phyloP scores from a whole-genome alignment of 768 basidiomycete species.

The Pholiota molesta region DNA sequence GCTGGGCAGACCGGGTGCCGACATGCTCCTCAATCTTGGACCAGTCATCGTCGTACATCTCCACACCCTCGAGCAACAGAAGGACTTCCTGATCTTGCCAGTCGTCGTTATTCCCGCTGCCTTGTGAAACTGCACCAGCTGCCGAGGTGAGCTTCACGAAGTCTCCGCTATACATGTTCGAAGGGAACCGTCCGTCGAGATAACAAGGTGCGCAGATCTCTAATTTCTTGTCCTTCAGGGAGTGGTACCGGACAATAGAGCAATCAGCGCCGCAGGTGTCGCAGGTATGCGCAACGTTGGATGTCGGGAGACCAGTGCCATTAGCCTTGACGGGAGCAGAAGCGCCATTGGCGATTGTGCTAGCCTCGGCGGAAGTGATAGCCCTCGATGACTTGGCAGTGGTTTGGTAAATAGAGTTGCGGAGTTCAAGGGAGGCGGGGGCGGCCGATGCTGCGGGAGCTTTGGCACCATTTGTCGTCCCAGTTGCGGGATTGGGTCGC shows the following conservation, averaged over 20 bases:
- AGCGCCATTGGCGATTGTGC: slow-evolving; percentile 59
- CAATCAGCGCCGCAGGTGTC: slow-evolving; percentile 97
- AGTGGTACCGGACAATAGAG: slow-evolving; percentile 86
- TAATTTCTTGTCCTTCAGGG: slow-evolving; percentile 89
- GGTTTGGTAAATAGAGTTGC: slow-evolving; percentile 86
- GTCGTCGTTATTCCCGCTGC: slow-evolving; percentile 52
- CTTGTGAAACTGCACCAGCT: slow-evolving; percentile 40
- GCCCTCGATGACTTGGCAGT: slow-evolving; percentile 81
- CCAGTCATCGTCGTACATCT: slow-evolving; percentile 99
- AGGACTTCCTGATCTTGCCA: slow-evolving; percentile 94
- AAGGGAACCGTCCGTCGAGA: slow-evolving; percentile 95
- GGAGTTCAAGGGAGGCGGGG: slow-evolving; percentile 84
- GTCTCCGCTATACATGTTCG: slow-evolving; percentile 94
- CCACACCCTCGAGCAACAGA: slow-evolving; percentile 90
- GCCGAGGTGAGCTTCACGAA: slow-evolving; percentile 81
- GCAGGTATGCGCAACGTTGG: slow-evolving; percentile 69
- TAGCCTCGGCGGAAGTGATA: slow-evolving; percentile 70
- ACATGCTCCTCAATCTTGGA: slow-evolving; percentile 91
- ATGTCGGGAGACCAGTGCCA: slow-evolving; percentile 47
- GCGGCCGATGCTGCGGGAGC: slow-evolving; percentile 37
- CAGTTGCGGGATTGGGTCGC: slow-evolving; percentile 40
- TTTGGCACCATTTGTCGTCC: slow-evolving; percentile 51
- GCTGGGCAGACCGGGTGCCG: slow-evolving; percentile 86
- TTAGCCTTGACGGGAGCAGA: slow-evolving; percentile 44
- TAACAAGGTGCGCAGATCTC: slow-evolving; percentile 93